These are phyloP conservation scores for Boletales sp. DNA, from an alignment of 768 basidiomycete species.

Conservation along the genomic window DNA sequence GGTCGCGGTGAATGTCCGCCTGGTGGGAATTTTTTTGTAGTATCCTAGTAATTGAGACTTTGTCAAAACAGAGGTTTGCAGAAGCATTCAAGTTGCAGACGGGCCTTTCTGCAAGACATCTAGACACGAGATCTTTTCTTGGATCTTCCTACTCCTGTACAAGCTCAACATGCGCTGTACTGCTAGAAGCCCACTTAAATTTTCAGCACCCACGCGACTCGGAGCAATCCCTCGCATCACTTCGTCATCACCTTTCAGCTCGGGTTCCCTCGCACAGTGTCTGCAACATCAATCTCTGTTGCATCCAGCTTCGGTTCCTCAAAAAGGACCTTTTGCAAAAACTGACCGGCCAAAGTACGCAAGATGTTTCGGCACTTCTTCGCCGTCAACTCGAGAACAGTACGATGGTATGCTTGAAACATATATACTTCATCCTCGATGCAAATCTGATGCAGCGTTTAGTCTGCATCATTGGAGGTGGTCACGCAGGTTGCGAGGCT, in stretches of 20 bases:
- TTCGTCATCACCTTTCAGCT: background rate
- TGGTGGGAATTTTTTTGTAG: too few species aligned
- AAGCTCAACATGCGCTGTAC: too few species aligned
- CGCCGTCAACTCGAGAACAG: background rate
- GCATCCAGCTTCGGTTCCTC: background rate
- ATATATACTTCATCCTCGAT: constrained; percentile 16
- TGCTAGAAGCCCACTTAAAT: too few species aligned
- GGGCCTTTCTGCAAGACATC: too few species aligned
- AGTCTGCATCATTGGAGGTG: constrained; percentile 89
- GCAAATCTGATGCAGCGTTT: constrained; percentile 36
- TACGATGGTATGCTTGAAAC: constrained; percentile 23
- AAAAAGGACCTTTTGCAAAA: background rate
- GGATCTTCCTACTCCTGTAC: too few species aligned
- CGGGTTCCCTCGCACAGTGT: background rate
- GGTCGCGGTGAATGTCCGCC: too few species aligned
- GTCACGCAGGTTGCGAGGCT: constrained; percentile 92
- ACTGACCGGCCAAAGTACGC: background rate
- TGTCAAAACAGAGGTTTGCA: too few species aligned
- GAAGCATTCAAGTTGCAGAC: too few species aligned
- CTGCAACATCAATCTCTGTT: background rate
- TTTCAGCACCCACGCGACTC: too few species aligned
- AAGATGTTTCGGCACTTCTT: constrained; percentile 2
- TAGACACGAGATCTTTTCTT: too few species aligned
- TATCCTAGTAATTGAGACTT: too few species aligned
- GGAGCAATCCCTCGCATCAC: background rate